A percentile compares a stretch with the other conserved stretches of the same genome.
Conservation (phyloP, 139 green algal species). For the Chlamydomonas schloesseri region DNA sequence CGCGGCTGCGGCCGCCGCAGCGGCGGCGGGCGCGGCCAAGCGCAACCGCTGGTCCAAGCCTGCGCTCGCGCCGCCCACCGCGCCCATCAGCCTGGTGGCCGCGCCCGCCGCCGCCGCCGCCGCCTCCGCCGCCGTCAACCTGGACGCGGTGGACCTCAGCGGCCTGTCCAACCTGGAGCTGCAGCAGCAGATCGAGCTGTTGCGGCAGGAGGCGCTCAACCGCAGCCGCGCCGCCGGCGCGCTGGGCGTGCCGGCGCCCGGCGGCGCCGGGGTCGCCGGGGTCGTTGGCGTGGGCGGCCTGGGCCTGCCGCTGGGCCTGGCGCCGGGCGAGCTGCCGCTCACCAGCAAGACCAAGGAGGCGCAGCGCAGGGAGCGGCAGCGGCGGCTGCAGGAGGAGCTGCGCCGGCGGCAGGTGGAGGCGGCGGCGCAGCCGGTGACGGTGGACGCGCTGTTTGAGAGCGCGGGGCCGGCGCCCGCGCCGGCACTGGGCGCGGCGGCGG, state of each 20-base stretch:
- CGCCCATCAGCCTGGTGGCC: neutral
- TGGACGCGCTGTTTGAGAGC: conserved; percentile 23
- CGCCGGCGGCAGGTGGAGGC: conserved; percentile 36
- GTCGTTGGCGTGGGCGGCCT: neutral
- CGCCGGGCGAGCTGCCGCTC: conserved; percentile 28
- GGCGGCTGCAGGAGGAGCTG: conserved; percentile 40
- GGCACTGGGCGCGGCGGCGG: neutral
- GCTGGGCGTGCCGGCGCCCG: neutral
- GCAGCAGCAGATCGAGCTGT: conserved; percentile 28
- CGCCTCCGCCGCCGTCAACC: neutral
- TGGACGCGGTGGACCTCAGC: conserved; percentile 5
- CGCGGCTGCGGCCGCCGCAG: neutral
- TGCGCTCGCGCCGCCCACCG: neutral
- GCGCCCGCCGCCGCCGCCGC: neutral
- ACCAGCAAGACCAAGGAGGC: conserved; percentile 15
- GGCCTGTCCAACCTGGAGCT: conserved; percentile 15
- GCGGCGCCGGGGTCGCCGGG: neutral
- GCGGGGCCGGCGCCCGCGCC: too few species aligned
- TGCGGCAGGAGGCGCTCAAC: neutral
- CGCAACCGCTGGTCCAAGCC: conserved; percentile 41
- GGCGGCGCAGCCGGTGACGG: conserved; percentile 18
- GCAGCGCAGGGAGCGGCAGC: conserved; percentile 36
- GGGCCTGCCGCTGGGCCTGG: neutral
- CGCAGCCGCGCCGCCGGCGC: neutral
- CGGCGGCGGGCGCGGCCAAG: neutral